phyloP scores from a whole-genome alignment of 208 protist genomes.

The Trypanosoma grayi region DNA sequence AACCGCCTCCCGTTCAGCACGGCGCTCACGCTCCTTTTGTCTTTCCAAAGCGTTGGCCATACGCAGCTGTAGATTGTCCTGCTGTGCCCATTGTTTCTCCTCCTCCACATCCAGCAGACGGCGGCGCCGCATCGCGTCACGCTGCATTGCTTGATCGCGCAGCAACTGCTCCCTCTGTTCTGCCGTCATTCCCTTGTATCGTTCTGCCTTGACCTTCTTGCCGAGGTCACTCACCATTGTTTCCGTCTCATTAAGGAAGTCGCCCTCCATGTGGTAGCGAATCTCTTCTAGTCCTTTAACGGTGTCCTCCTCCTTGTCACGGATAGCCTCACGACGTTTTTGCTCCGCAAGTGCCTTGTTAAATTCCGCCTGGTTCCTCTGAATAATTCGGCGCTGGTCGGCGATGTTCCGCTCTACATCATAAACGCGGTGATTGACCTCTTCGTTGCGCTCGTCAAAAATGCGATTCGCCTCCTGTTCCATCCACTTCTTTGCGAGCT shows the following conservation, averaged over 20 bases:
- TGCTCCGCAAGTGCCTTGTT: conserved; percentile 87
- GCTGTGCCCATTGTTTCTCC: conserved; percentile 81
- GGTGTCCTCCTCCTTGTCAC: conserved; percentile 76
- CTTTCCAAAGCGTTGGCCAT: conserved; percentile 87
- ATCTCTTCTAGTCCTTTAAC: conserved; percentile 88
- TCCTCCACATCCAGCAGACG: conserved; percentile 87
- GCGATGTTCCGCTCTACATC: conserved; percentile 75
- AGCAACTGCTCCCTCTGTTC: conserved; percentile 53
- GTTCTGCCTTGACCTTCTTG: conserved; percentile 71
- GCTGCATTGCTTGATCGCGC: conserved; percentile 73
- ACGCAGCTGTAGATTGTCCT: conserved; percentile 85
- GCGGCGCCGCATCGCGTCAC: conserved; percentile 72
- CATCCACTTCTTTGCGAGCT: conserved; percentile 92
- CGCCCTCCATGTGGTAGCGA: conserved; percentile 78
- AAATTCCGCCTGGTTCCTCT: conserved; percentile 79
- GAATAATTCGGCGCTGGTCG: conserved; percentile 61
- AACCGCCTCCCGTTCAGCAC: conserved; percentile 59
- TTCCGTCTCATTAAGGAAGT: conserved; percentile 90
- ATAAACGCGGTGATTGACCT: conserved; percentile 80
- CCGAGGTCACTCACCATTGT: conserved; percentile 66
- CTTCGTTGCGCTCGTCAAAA: conserved; percentile 86
- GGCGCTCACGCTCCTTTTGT: conserved; percentile 79
- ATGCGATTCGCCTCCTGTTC: conserved; percentile 79
- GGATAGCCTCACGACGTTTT: conserved; percentile 76
- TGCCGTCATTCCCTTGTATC: conserved; percentile 75